Evolutionary conservation across 2,329 filamentous ascomycete species (phyloP), one percentile per base, ranked within the genome.

Genomic region (Monosporascus sp.): DNA sequence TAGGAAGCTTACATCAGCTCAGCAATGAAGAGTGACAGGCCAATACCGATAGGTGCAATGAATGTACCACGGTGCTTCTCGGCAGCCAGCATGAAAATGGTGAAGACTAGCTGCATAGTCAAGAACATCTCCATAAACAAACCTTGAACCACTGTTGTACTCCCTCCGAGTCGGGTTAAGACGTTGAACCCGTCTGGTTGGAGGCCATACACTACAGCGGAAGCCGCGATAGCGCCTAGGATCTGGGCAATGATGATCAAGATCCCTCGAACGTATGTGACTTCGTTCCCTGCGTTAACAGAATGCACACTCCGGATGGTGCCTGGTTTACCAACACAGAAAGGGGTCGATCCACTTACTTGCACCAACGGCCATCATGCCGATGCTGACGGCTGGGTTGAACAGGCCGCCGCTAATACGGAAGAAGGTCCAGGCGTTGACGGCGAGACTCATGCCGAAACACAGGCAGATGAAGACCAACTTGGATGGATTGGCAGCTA

Each of bases 51-150:
- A 0, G 84, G 84, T 0, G 83, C 83, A 4, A 86, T 71, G 63
- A 76, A 86, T 0, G 83, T 86, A 1, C 77, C 79, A 55, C 80
- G 80, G 64, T 86, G 82, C 64, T 86, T 85, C 59, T 85, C 81
- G 6, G 76, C 78, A 0, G 81, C 82, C 37, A 85, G 69, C 81
- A 85, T 84, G 62, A 80, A 76, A 50, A 82, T 76, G 3, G 79
- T 76, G 38, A 82, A 72, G 16, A 81, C 73, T 7, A 83, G 67
- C 62, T 80, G 73, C 0, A 77, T 71, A 1, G 79, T 82, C 22
- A 82, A 69, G 57, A 82, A 76, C 65, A 79, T 73, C 61, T 81
- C 79, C 51, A 81, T 76, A 59, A 81, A 79, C 11, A 81, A 61
- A 7, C 78, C 79, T 56, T 79, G 77, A 0, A 69, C 71, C 40